These are phyloP conservation scores for Trichoderma sp. DNA, from an alignment of 2,329 filamentous ascomycete genomes.

Conservation along the genomic window DNA sequence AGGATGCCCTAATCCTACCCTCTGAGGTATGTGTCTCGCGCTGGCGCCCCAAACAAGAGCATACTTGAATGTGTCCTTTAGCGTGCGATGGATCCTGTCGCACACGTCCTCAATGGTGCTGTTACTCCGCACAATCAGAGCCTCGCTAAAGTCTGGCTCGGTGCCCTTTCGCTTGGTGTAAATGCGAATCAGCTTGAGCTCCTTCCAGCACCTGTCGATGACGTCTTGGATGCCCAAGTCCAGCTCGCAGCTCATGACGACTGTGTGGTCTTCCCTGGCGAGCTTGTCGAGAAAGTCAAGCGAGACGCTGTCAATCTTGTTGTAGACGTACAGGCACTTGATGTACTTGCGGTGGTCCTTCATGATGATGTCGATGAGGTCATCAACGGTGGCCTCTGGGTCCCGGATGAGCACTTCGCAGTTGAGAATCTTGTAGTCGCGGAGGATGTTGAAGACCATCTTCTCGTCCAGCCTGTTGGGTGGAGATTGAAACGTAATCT, in stretches of 20 bases:
- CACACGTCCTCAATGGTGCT: slow-evolving; percentile 96
- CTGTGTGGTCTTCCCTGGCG: slow-evolving; percentile 88
- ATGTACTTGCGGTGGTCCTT: slow-evolving; percentile 99
- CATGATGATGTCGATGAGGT: slow-evolving; percentile 99
- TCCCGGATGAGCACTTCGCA: slow-evolving; percentile 94
- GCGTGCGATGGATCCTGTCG: slow-evolving; percentile 85
- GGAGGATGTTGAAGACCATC: slow-evolving; percentile 95
- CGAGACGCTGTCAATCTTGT: slow-evolving; percentile 96
- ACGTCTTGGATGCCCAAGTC: slow-evolving; percentile 92
- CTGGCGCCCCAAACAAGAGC: slow-evolving; percentile 97
- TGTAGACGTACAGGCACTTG: slow-evolving; percentile 93
- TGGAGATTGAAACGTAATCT: slow-evolving; percentile 89
- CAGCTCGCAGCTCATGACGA: slow-evolving; percentile 96
- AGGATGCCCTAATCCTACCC: slow-evolving; percentile 80
- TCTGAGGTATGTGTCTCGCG: slow-evolving; percentile 89
- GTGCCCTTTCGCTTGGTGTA: slow-evolving; percentile 96
- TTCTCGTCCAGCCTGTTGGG: slow-evolving; percentile 94
- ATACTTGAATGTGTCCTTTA: slow-evolving; percentile 99
- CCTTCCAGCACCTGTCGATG: slow-evolving; percentile 91
- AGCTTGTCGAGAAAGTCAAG: slow-evolving; percentile 91
- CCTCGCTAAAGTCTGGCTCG: slow-evolving; percentile 86
- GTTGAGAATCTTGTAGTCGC: slow-evolving; percentile 98
- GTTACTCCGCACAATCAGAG: slow-evolving; percentile 84
- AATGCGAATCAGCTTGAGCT: slow-evolving; percentile 82
- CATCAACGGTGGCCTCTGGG: slow-evolving; percentile 92